phyloP scores from a whole-genome alignment of 768 basidiomycete genomes.

The Podaxis sp. region DNA sequence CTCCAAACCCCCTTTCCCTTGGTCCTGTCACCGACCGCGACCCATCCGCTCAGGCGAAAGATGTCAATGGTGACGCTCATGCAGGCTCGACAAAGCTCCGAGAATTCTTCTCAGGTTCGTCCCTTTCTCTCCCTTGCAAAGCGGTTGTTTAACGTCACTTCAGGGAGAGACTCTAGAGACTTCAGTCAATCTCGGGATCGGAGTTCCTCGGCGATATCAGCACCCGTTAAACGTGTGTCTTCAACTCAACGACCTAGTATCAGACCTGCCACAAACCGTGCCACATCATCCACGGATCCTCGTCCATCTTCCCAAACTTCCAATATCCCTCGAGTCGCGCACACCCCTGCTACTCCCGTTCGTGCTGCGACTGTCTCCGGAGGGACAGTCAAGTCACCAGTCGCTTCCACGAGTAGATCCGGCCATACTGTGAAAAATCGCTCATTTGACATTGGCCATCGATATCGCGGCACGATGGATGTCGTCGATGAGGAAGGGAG shows the following conservation, averaged over 20 bases:
- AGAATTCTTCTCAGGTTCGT: conserved; percentile 28
- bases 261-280: conserved; percentile 15
- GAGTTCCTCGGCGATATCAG: conserved; percentile 19
- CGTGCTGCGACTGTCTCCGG: background rate
- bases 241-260: conserved; percentile 23
- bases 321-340: conserved; percentile 24
- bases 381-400: background rate
- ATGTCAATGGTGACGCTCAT: background rate
- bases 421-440: conserved; percentile 15
- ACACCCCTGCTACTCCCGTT: conserved; percentile 29
- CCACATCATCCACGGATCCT: conserved; percentile 4
- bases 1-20: conserved; percentile 24
- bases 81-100: conserved; percentile 23
- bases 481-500: conserved; percentile 33
- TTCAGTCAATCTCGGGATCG: conserved; percentile 10
- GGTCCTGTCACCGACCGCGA: conserved; percentile 22
- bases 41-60: conserved; percentile 11
- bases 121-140: background rate
- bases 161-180: conserved; percentile 15
- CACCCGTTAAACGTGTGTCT: conserved; percentile 24
- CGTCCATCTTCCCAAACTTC: conserved; percentile 4
- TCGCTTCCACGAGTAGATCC: background rate
- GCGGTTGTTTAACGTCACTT: background rate
- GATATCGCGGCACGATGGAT: conserved; percentile 31
- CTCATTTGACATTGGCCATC: conserved; percentile 33